phyloP scores from a whole-genome alignment of 2,329 filamentous ascomycete genomes.

The Fusarium compactum region DNA sequence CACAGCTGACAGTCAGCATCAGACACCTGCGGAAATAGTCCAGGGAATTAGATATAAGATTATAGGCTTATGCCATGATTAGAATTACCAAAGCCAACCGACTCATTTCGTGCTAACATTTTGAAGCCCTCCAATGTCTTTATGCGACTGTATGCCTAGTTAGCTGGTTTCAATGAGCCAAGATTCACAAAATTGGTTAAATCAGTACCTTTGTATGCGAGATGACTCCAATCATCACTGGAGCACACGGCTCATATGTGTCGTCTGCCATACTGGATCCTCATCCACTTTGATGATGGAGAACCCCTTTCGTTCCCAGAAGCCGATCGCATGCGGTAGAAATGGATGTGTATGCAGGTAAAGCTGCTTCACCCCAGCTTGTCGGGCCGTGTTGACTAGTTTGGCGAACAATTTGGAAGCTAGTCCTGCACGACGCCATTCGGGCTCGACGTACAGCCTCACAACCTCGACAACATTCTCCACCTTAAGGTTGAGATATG shows the following conservation, averaged over 20 bases:
- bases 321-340: slow-evolving; percentile 41
- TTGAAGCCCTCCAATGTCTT: background rate
- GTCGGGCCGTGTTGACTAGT: slow-evolving; percentile 30
- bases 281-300: slow-evolving; percentile 36
- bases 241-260: slow-evolving; percentile 41
- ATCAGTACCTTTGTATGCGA: background rate
- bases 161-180: background rate
- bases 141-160: background rate
- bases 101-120: background rate
- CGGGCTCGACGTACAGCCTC: slow-evolving; percentile 46
- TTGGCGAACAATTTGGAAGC: slow-evolving; percentile 42
- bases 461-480: slow-evolving; percentile 45
- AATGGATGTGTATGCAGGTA: slow-evolving; percentile 50
- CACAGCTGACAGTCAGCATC: background rate
- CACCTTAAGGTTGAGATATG: slow-evolving; percentile 32
- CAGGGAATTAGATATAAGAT: background rate
- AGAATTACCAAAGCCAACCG: background rate
- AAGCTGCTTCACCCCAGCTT: slow-evolving; percentile 32
- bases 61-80: background rate
- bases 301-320: slow-evolving; percentile 47
- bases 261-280: slow-evolving; percentile 47
- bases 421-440: slow-evolving; percentile 45
- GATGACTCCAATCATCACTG: background rate
- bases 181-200: background rate
- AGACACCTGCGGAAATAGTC: background rate